A percentile compares a stretch with the other conserved stretches of the same genome.
phyloP scores from a whole-genome alignment of 257 asterid genomes.

The Plectranthus barbatus region DNA sequence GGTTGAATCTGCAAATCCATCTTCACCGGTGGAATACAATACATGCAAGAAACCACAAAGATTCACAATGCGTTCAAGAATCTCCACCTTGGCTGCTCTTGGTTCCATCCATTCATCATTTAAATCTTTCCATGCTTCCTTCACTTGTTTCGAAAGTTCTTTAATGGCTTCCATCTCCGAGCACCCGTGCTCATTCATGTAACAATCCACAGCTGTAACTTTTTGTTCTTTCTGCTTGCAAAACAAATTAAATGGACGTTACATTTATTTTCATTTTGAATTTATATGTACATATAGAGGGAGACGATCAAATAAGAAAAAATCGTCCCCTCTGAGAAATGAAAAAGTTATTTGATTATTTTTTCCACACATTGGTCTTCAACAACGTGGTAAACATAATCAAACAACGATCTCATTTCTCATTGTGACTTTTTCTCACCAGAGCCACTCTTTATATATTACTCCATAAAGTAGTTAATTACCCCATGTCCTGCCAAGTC shows the following conservation, averaged over 20 bases:
- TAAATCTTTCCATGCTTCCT: constrained; percentile 24
- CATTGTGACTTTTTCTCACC: too few species aligned
- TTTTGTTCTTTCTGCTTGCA: constrained; percentile 14
- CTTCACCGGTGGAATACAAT: constrained; percentile 10
- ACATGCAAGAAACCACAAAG: constrained; percentile 13
- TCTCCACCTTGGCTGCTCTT: background rate
- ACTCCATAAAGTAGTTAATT: too few species aligned
- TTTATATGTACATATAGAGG: too few species aligned
- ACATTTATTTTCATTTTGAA: too few species aligned
- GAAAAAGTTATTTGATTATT: too few species aligned
- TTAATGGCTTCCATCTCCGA: constrained; percentile 10
- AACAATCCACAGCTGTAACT: constrained; percentile 21
- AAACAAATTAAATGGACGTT: too few species aligned
- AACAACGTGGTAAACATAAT: too few species aligned
- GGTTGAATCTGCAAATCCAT: constrained; percentile 16
- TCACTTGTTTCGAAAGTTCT: constrained; percentile 3
- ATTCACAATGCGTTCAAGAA: constrained; percentile 11
- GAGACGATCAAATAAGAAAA: too few species aligned
- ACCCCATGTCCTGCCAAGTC: constrained; percentile 4
- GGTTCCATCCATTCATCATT: constrained; percentile 14
- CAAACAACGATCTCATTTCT: too few species aligned
- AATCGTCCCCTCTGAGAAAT: too few species aligned
- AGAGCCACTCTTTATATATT: too few species aligned
- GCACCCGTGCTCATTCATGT: constrained; percentile 14
- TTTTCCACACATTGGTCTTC: too few species aligned